Evolutionary conservation across 208 protist species (phyloP), one percentile per base, ranked within the genome.

Genomic region (Naegleria lovaniensis): DNA sequence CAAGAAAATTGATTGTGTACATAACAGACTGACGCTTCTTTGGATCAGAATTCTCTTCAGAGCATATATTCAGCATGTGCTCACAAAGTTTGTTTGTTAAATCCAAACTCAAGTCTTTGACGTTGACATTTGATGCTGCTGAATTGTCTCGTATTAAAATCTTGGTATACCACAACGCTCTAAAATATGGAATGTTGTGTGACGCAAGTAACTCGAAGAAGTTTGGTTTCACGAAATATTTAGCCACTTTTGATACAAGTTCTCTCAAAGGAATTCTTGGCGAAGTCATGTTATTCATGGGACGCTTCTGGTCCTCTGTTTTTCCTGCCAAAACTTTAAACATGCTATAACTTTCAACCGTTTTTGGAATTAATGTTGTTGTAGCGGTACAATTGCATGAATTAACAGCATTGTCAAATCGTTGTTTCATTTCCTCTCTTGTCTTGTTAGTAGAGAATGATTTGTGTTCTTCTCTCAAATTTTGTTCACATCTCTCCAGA

Each of bases 381-480:
- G 19, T 29, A 36, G 29, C 67, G 0, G 83, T 43, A 85, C 83
- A 85, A 48, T 43, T 48, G n/a, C 83, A 85, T 29, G 83, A 85
- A 51, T 40, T 43, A 16, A 29, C 11, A 22, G 83, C 83, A 85
- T 85, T 85, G 16, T 85, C 40, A 19, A 85, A 43, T 19, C 40
- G 7, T 38, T 25, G 39, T 48, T 43, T 40, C 38, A 25, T 40
- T 85, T 85, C 83, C 41, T 85, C 83, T 43, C 83, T 85, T 85
- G 83, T 85, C 41, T 85, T 85, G 15, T 85, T 85, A 19, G 83
- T 85, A 43, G 83, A 85, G 25, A 85, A 85, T 48, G 83, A 43
- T 16, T 48, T 40, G 16, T 48, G 41, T 29, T 85, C 83, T 5
- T 85, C 83, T 43, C 38, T 85, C 25, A 85, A 85, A 38, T 1